Evolutionary conservation across 1,284 basidiomycete species (phyloP).

Genomic region (Leccinum glutinopallens): DNA sequence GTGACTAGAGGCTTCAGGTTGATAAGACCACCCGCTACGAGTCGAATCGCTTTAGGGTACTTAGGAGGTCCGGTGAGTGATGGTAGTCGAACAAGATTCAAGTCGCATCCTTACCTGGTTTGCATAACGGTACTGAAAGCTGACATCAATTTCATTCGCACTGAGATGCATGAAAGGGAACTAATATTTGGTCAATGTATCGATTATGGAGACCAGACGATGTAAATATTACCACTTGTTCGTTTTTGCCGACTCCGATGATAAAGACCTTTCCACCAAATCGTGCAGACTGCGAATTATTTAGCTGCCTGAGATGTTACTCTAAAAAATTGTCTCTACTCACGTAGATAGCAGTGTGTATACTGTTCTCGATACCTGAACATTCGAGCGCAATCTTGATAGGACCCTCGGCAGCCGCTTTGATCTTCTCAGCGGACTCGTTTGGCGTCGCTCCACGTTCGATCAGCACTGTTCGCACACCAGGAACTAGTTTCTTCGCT

Average conservation of each 20-base stretch:
- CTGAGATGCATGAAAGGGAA: slow-evolving; percentile 72
- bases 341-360: slow-evolving; percentile 69
- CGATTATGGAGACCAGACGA: not conserved
- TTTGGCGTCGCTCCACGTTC: slow-evolving; percentile 44
- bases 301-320: slow-evolving; percentile 6
- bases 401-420: slow-evolving; percentile 45
- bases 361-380: slow-evolving; percentile 76
- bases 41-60: slow-evolving; percentile 83
- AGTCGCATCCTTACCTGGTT: slow-evolving; percentile 46
- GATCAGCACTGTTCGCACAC: slow-evolving; percentile 59
- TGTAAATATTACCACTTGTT: slow-evolving; percentile 45
- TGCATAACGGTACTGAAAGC: slow-evolving; percentile 66
- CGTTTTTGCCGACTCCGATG: slow-evolving; percentile 64
- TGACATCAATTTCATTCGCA: slow-evolving; percentile 65
- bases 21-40: slow-evolving; percentile 73
- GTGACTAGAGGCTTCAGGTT: slow-evolving; percentile 82
- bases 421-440: slow-evolving; percentile 53
- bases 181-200: slow-evolving; percentile 32
- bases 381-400: slow-evolving; percentile 66
- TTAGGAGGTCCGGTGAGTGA: slow-evolving; percentile 24
- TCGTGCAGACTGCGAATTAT: slow-evolving; percentile 44
- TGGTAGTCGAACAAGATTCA: not conserved
- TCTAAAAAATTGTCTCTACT: slow-evolving; percentile 24
- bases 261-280: slow-evolving; percentile 68
- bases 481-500: slow-evolving; percentile 77